phyloP scores from a whole-genome alignment of 257 asterid species.

The Solanum clarkiae region DNA sequence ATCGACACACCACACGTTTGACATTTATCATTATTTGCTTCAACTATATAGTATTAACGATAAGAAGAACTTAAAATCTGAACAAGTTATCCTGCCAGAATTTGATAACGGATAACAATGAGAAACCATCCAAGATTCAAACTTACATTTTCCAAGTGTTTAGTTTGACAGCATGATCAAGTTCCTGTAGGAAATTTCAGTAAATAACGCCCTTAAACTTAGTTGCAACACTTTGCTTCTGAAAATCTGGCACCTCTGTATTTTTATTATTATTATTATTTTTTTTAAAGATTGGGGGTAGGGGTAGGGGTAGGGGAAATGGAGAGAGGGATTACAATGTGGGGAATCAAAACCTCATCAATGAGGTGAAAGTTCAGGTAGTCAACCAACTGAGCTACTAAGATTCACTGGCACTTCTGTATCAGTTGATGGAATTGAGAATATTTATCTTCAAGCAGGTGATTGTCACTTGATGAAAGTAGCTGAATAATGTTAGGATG shows the following conservation, averaged over 20 bases:
- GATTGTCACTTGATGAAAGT: conserved; percentile 43
- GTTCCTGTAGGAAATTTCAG: background rate
- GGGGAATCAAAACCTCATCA: too few relatives aligned
- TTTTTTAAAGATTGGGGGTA: too few relatives aligned
- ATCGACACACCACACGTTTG: background rate
- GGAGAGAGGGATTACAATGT: too few relatives aligned
- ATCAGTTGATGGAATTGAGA: conserved; percentile 19
- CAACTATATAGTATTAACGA: background rate
- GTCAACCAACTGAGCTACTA: too few relatives aligned
- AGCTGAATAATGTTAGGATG: conserved; percentile 48
- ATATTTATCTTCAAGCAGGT: conserved; percentile 28
- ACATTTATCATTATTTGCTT: background rate
- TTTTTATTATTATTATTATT: too few relatives aligned
- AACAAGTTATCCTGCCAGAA: conserved; percentile 63
- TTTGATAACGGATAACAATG: background rate
- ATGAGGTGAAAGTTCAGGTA: too few relatives aligned
- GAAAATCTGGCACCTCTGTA: conserved; percentile 16
- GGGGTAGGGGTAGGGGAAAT: too few relatives aligned
- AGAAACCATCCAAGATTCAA: background rate
- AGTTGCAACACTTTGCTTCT: conserved; percentile 59
- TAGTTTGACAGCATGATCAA: background rate
- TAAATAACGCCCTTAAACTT: conserved; percentile 56
- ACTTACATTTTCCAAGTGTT: background rate
- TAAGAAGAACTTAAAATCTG: conserved; percentile 1
- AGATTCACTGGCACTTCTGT: background rate